Conservation (phyloP, 805 yeast genomes). For the Ogataea chonburiensis region DNA sequence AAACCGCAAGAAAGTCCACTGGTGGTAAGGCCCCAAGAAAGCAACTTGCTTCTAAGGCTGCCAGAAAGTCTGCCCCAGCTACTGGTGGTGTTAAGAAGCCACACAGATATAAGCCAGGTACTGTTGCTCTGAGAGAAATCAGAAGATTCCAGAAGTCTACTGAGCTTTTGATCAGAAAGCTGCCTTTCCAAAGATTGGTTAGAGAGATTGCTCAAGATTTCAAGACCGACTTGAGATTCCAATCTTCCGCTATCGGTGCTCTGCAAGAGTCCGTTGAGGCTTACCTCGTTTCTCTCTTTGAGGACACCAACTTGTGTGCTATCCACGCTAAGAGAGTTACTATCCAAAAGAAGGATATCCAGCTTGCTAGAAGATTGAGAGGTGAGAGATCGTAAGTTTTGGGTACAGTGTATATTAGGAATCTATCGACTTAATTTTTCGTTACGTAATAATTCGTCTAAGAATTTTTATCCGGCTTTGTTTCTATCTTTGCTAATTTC, state of each 20-base stretch:
- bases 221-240: slow-evolving; percentile 93
- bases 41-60: slow-evolving; percentile 89
- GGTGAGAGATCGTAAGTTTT: slow-evolving; percentile 80
- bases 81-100: slow-evolving; percentile 93
- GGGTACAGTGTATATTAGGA: slow-evolving; percentile 26
- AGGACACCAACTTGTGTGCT: slow-evolving; percentile 98
- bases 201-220: slow-evolving; percentile 95
- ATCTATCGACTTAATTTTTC: slow-evolving; percentile 16
- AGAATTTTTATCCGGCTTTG: slow-evolving; percentile 1
- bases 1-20: slow-evolving; percentile 91
- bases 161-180: slow-evolving; percentile 89
- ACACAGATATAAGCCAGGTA: slow-evolving; percentile 97
- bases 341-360: slow-evolving; percentile 97
- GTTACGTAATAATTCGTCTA: slow-evolving; percentile 11
- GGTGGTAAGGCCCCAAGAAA: slow-evolving; percentile 97
- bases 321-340: slow-evolving; percentile 99
- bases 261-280: slow-evolving; percentile 99
- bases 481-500: slow-evolving; percentile 6
- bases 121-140: slow-evolving; percentile 94
- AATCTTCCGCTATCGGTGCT: slow-evolving; percentile 96
- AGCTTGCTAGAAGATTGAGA: slow-evolving; percentile 95
- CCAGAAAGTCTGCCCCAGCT: slow-evolving; percentile 90
- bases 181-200: slow-evolving; percentile 96
- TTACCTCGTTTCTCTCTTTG: slow-evolving; percentile 91
- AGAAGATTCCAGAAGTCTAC: slow-evolving; percentile 97